These are phyloP conservation scores for Fragaria vesca DNA, from an alignment of 306 rosid species.

Conservation along the genomic window DNA sequence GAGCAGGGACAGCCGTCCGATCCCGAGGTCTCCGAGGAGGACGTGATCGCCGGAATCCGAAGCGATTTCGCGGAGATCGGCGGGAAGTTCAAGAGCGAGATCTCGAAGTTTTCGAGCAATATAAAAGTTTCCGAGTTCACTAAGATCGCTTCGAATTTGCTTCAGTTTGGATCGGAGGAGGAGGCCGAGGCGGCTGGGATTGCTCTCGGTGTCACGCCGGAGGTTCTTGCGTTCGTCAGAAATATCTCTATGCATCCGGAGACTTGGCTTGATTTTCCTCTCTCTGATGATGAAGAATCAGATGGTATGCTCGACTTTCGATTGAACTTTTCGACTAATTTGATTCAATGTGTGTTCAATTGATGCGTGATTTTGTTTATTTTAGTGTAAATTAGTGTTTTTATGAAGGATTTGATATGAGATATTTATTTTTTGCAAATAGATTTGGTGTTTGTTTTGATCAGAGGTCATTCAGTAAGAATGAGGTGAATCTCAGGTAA, in stretches of 20 bases:
- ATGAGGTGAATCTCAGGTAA: neutral
- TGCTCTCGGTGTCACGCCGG: slow-evolving; percentile 63
- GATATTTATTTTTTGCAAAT: neutral
- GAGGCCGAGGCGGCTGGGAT: slow-evolving; percentile 55
- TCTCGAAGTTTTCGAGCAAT: slow-evolving; percentile 68
- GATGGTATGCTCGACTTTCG: slow-evolving; percentile 46
- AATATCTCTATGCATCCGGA: slow-evolving; percentile 76
- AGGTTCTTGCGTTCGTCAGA: slow-evolving; percentile 67
- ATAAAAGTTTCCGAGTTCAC: slow-evolving; percentile 74
- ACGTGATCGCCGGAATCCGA: slow-evolving; percentile 78
- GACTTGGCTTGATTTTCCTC: slow-evolving; percentile 87
- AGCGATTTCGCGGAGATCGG: slow-evolving; percentile 87
- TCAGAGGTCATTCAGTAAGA: neutral
- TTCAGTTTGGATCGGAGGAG: slow-evolving; percentile 66
- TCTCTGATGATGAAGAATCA: slow-evolving; percentile 55
- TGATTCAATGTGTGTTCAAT: neutral
- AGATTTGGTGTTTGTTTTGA: neutral
- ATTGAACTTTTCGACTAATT: neutral
- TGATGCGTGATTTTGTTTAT: neutral
- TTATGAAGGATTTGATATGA: neutral
- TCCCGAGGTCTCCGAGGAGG: slow-evolving; percentile 48
- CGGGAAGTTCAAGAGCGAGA: slow-evolving; percentile 73
- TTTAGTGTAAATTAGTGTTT: neutral
- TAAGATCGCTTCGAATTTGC: slow-evolving; percentile 88
- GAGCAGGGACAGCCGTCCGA: slow-evolving; percentile 5